Evolutionary conservation across 148 eudicot genomes (phyloP).

Genomic region (Dianthus caryophyllus): DNA sequence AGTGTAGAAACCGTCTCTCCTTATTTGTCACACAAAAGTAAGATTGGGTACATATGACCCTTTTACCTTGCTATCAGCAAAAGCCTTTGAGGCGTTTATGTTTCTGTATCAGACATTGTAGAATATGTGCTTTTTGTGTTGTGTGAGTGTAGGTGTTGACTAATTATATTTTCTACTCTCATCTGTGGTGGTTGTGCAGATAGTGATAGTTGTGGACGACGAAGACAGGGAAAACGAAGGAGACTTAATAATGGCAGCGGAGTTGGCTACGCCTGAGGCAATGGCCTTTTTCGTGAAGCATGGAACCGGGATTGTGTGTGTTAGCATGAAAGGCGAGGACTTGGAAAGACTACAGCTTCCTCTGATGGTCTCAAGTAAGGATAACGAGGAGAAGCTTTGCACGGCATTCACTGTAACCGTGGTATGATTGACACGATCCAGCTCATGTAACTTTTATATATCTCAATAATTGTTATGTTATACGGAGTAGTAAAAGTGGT

Average conservation of each 20-base stretch:
- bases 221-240: slow-evolving; percentile 97
- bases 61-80: no score
- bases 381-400: slow-evolving; percentile 72
- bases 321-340: slow-evolving; percentile 85
- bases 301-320: slow-evolving; percentile 95
- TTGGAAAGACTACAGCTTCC: slow-evolving; percentile 74
- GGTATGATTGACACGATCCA: slow-evolving; percentile 44
- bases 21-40: no score
- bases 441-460: slow-evolving; percentile 4
- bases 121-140: no score
- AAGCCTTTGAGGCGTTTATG: no score
- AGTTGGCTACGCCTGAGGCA: slow-evolving; percentile 70
- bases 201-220: slow-evolving; percentile 88
- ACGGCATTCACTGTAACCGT: slow-evolving; percentile 92
- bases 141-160: background rate
- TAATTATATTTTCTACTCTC: slow-evolving; percentile 4
- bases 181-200: slow-evolving; percentile 37
- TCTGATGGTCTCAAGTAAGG: slow-evolving; percentile 68
- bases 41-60: no score
- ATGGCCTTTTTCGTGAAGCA: slow-evolving; percentile 91
- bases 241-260: slow-evolving; percentile 86
- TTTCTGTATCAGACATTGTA: background rate
- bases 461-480: no score
- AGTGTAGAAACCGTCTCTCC: no score
- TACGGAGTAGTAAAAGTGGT: no score